Conservation (phyloP, 2,329 filamentous ascomycete genomes). For the Hyphodiscus sp. region DNA sequence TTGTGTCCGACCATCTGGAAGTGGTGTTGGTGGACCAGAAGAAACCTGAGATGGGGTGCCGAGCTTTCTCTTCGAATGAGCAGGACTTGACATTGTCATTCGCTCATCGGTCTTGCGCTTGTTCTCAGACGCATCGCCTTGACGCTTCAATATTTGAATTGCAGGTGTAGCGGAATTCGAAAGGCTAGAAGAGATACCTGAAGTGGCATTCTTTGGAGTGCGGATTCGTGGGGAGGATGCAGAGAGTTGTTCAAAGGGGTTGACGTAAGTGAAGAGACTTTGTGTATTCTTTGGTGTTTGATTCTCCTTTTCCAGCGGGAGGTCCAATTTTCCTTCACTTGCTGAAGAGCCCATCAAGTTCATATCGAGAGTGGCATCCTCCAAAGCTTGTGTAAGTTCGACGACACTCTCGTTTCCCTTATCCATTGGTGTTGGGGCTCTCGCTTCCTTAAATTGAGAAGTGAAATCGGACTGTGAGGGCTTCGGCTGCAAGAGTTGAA, state of each 20-base stretch:
- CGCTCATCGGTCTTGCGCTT: conserved; percentile 27
- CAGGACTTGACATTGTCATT: conserved; percentile 20
- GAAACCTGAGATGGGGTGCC: conserved; percentile 19
- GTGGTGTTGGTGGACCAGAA: conserved; percentile 22
- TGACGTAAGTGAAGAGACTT: conserved; percentile 60
- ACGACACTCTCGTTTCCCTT: conserved; percentile 29
- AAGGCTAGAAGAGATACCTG: neutral
- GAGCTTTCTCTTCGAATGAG: conserved; percentile 25
- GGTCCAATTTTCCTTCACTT: conserved; percentile 8
- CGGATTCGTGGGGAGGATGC: conserved; percentile 57
- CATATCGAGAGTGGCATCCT: conserved; percentile 36
- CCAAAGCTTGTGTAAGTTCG: conserved; percentile 38
- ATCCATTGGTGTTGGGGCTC: conserved; percentile 33
- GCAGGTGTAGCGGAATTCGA: conserved; percentile 34
- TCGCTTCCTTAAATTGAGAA: conserved; percentile 22
- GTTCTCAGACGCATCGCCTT: conserved; percentile 20
- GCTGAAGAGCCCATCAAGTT: conserved; percentile 27
- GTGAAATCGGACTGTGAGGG: conserved; percentile 48
- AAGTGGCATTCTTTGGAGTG: conserved; percentile 39
- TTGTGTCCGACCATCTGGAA: conserved; percentile 33
- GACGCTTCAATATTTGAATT: conserved; percentile 30
- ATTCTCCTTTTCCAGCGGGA: conserved; percentile 21
- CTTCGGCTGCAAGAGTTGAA: conserved; percentile 75
- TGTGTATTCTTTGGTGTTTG: conserved; percentile 15
- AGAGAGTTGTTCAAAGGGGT: conserved; percentile 64